Evolutionary conservation across 345 rosid genomes (phyloP), one percentile per base, ranked within the genome.

Genomic region (Litchi chinensis): DNA sequence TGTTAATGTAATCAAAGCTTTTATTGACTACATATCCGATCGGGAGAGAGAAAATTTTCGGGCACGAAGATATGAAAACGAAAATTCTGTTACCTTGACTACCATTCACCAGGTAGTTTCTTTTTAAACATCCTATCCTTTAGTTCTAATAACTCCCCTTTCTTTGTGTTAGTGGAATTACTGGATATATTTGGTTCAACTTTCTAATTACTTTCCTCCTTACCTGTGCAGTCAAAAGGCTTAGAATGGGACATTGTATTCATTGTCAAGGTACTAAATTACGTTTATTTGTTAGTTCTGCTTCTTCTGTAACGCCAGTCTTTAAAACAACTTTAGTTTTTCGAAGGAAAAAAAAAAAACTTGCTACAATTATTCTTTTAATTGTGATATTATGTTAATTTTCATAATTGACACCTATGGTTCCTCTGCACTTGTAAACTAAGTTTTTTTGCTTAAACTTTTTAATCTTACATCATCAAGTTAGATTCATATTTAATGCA

Each of bases 191-290:
- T 77, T 54, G 56, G 44, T 28, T 69, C 13, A 60, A 68, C 40
- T 72, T 68, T 65, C 26, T 22, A n/a, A 76, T 67, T 65, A 68
- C 73, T 21, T 81, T 66, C 63, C 43, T 64, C 40, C 59, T 81
- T 75, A 19, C 82, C 65, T 82, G 69, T 86, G 92, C 91, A 93
- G 99, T 93, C 99, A 28, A 95, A 95, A 88, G 99, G 99, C 82
- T 86, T 95, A 77, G 99, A 95, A 75, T 95, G 99, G 99, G 99
- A 93, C 85, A 72, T 84, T 50, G 98, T 93, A 83, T 95, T 95
- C 89, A 86, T 95, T 77, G 89, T 92, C 80, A 95, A 93, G 98
- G 99, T 95, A 89, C 52, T 75, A 74, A 57, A 13, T 65, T 71
- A 10, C 76, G 65, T 81, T 74, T 74, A 5, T 32, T 67, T 40